Percentiles rank a stretch among this genome's conserved stretches.
phyloP scores from a whole-genome alignment of 345 rosid genomes.

The Hypericum perforatum region DNA sequence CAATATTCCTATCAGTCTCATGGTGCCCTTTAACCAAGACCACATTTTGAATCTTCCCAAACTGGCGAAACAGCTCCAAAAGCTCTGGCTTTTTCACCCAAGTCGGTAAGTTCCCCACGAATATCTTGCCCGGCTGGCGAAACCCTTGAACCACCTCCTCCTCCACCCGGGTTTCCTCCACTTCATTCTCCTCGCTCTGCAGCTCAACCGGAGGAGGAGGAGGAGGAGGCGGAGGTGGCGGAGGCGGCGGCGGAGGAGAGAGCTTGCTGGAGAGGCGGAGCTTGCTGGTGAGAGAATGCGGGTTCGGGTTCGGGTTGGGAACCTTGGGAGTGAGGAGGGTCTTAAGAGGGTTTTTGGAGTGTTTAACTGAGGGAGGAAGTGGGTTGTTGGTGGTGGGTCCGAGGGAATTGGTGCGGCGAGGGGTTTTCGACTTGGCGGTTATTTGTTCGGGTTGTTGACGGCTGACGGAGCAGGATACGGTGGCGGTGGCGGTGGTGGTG shows the following conservation, averaged over 20 bases:
- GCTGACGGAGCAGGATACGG: constrained; percentile 41
- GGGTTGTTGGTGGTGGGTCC: constrained; percentile 3
- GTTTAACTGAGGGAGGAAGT: constrained; percentile 12
- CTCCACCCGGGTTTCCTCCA: constrained; percentile 9
- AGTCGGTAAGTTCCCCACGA: constrained; percentile 73
- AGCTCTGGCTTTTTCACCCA: constrained; percentile 79
- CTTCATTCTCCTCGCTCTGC: constrained; percentile 12
- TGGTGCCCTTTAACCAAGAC: constrained; percentile 64
- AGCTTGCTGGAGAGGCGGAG: constrained; percentile 74
- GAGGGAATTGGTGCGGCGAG: constrained; percentile 59
- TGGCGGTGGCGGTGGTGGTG: constrained; percentile 19
- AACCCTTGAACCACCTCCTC: constrained; percentile 19
- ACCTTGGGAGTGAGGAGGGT: constrained; percentile 21
- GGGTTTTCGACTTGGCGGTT: constrained; percentile 8
- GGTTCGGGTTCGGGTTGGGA: constrained; percentile 15
- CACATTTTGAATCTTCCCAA: constrained; percentile 66
- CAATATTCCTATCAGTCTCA: constrained; percentile 58
- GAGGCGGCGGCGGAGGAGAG: constrained; percentile 51
- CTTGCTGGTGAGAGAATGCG: constrained; percentile 44
- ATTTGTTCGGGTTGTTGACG: constrained; percentile 26
- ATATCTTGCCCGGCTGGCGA: constrained; percentile 73
- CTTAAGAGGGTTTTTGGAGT: constrained; percentile 52
- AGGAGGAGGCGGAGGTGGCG: constrained; percentile 13
- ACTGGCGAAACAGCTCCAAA: constrained; percentile 65
- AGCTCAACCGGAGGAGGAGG: constrained; percentile 1